Base-by-base conservation (phyloP, 2,329 filamentous ascomycete species). In the Diplodia seriata region DNA sequence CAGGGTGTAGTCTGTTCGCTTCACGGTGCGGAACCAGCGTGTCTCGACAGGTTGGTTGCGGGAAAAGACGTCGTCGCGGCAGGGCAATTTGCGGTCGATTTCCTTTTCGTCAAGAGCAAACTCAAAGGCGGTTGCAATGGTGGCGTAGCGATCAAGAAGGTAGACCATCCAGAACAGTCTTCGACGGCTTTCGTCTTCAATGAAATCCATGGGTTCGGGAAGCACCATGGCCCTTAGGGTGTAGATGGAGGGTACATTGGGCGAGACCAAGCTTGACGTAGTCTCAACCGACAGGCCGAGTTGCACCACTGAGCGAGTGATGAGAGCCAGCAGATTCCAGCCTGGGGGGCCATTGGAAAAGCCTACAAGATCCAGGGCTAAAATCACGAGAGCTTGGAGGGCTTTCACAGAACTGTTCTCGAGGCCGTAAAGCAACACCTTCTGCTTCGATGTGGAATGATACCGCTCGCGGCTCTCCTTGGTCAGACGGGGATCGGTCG, bases 91-190 rank as follows among this genome's bases (percentile, higher is more conserved):
- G 29, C 94, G 87, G 75, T 97, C 93, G 54, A 97, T 94, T 74
- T 97, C 93, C 75, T 90, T 92, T 74, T 97, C 93, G 72, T 94
- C 90, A 20, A 97, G 81, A 0, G 92, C 92, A 76, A 97, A 97
- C 73, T 97, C 93, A 72, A 97, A 97, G 0, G 94, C 93, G 0
- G 94, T 97, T 0, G 93, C 90, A 67, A 97, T 90, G 0, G 93
- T 97, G 0, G 93, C 93, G 75, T 97, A 97, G 61, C 94, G 86
- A 76, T 97, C 94, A 6, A 97, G 84, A 14, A 97, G 81, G 75
- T 97, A 97, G 12, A 97, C 89, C 89, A 96, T 94, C 94, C 94
- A 97, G 78, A 97, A 97, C 0, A 97, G 82, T 31, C 94, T 85
- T 33, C 94, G 86, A 33, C 93, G 85, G 51, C 91, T 91, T 77